Conservation (phyloP, 345 rosid genomes). For the Populus davidiana region DNA sequence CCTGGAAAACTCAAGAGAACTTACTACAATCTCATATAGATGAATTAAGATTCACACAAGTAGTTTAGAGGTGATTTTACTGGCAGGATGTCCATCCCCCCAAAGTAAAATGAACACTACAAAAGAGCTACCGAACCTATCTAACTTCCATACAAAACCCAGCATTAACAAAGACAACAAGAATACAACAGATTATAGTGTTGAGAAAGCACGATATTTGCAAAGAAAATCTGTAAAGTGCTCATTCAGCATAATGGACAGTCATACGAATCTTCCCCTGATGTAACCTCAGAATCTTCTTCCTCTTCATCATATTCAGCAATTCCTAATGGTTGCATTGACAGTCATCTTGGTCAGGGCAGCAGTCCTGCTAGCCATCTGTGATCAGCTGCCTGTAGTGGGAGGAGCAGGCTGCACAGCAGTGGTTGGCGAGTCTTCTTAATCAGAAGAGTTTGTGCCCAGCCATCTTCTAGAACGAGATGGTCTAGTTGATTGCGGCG, state of each 20-base stretch:
- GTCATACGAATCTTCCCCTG: conserved; percentile 55
- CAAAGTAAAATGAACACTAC: neutral
- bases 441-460: too few relatives aligned
- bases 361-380: too few relatives aligned
- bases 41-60: neutral
- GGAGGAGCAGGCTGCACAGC: too few relatives aligned
- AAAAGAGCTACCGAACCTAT: neutral
- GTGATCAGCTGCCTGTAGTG: too few relatives aligned
- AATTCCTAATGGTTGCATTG: too few relatives aligned
- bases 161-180: neutral
- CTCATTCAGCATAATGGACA: conserved; percentile 19
- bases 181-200: neutral
- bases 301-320: too few relatives aligned
- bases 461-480: too few relatives aligned
- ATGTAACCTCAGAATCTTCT: conserved; percentile 59
- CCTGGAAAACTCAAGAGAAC: too few relatives aligned
- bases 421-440: too few relatives aligned
- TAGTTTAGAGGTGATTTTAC: neutral
- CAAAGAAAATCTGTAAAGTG: neutral
- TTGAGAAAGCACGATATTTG: conserved; percentile 8
- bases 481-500: conserved; percentile 46
- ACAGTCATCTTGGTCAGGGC: too few relatives aligned
- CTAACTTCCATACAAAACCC: too few relatives aligned
- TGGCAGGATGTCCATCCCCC: neutral
- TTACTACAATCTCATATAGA: neutral